Evolutionary conservation across 176 grass and related monocot genomes (phyloP), one percentile per base, ranked within the genome.

Genomic region (Eragrostis curvula): DNA sequence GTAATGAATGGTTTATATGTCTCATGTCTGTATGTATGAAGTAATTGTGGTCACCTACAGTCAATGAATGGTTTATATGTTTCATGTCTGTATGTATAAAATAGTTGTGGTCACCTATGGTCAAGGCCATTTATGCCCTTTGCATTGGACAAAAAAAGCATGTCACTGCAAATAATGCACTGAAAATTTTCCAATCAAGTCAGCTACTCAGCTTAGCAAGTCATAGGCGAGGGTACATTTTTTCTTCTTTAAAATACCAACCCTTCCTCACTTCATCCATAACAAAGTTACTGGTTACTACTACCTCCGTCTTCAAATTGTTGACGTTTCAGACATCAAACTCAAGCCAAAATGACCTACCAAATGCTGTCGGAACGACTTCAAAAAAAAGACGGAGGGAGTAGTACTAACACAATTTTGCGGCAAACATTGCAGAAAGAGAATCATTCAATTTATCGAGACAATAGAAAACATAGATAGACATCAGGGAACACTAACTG

Each of bases 121-220:
- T 17, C 62, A n/a, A 75, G 7, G 4, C 3, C 40, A 75, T 7
- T 15, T 73, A 65, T n/a, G 15, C 12, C 73, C 17, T 4, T 16
- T 86, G 50, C 1, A 50, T 46, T 81, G 12, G n/a, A 7, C 23
- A 75, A 61, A 75, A 23, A 42, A 61, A 61, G 15, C 61, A 81
- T 66, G 36, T 45, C 12, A 55, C 23, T 46, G 20, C 48, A 36
- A 30, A 20, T 39, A 52, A 47, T 46, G 68, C 13, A 20, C 23
- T 18, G 36, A 67, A 30, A 25, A 21, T 2, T 28, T 46, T 80
- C 36, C 13, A 74, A 48, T 20, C 17, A 5, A 36, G 32, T 5
- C 15, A 58, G 3, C 47, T 0, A 36, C 32, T n/a, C 2, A 17
- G 43, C 15, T 73, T 64, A 65, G 15, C 7, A 27, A 57, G 16